Evolutionary conservation across 768 basidiomycete genomes (phyloP).

Genomic region (Gyrodon lividus): DNA sequence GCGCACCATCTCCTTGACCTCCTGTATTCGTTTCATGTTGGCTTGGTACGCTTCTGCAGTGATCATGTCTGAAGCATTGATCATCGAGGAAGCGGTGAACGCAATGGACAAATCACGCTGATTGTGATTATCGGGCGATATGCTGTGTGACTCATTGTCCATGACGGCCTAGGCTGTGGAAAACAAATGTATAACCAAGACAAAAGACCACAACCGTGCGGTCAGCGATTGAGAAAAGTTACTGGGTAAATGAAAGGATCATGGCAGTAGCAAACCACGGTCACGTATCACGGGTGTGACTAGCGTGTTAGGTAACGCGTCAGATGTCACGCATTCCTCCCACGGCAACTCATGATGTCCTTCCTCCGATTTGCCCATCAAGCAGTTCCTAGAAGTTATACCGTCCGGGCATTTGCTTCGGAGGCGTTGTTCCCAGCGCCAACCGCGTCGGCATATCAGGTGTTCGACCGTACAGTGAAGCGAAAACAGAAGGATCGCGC

Average conservation of each 20-base stretch:
- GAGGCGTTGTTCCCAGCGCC: conserved; percentile 42
- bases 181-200: not conserved
- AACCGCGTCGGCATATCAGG: conserved; percentile 58
- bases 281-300: not conserved
- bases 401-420: conserved; percentile 47
- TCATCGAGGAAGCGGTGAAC: conserved; percentile 24
- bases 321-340: conserved; percentile 13
- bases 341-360: conserved; percentile 14
- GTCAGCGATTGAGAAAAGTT: too few relatives aligned
- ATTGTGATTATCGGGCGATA: conserved; percentile 8
- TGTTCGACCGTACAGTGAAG: conserved; percentile 87
- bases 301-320: conserved; percentile 13
- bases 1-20: conserved; percentile 28
- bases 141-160: conserved; percentile 8
- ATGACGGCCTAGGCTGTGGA: conserved; percentile 9
- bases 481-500: conserved; percentile 75
- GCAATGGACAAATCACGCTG: conserved; percentile 14
- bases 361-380: conserved; percentile 5
- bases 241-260: too few relatives aligned
- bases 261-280: too few relatives aligned
- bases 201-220: not conserved
- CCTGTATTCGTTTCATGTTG: conserved; percentile 25
- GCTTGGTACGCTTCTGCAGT: conserved; percentile 21
- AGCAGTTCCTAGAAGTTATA: conserved; percentile 1
- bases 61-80: conserved; percentile 21